Conservation (phyloP, 306 rosid species). For the Rosa persica region DNA sequence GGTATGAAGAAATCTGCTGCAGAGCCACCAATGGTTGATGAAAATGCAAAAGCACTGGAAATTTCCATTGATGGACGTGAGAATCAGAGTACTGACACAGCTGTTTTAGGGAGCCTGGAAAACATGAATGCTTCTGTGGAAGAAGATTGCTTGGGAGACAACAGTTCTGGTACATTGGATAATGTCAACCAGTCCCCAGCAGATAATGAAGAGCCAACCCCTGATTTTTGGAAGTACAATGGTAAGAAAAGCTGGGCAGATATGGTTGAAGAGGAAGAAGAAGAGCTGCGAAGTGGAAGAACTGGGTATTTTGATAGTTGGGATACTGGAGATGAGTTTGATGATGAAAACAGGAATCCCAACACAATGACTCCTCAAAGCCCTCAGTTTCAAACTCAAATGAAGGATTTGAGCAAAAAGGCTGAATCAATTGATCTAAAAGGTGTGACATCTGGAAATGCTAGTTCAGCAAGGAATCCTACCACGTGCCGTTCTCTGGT, state of each 20-base stretch:
- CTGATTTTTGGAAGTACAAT: constrained; percentile 24
- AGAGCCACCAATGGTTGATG: constrained; percentile 28
- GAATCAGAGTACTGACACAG: constrained; percentile 22
- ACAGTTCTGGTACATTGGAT: constrained; percentile 14
- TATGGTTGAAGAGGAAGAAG: constrained; percentile 80
- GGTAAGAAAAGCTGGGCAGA: constrained; percentile 95
- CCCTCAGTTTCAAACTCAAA: constrained; percentile 35
- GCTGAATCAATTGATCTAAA: constrained; percentile 37
- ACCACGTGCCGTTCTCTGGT: constrained; percentile 54
- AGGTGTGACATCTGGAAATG: constrained; percentile 26
- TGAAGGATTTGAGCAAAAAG: constrained; percentile 37
- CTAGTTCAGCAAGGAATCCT: constrained; percentile 46
- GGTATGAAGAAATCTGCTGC: constrained; percentile 19
- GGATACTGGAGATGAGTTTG: constrained; percentile 31
- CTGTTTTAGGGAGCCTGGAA: not conserved
- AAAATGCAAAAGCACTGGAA: constrained; percentile 21
- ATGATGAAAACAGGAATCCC: constrained; percentile 58
- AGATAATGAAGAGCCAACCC: constrained; percentile 22
- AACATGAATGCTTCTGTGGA: not conserved
- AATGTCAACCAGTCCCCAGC: constrained; percentile 17
- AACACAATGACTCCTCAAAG: constrained; percentile 42
- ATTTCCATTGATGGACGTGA: constrained; percentile 9
- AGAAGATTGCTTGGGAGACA: constrained; percentile 19
- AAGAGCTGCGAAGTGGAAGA: constrained; percentile 24
- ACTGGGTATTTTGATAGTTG: constrained; percentile 22